These are phyloP conservation scores for Arthroderma sp. DNA, from an alignment of 2,329 filamentous ascomycete species.

Conservation along the genomic window DNA sequence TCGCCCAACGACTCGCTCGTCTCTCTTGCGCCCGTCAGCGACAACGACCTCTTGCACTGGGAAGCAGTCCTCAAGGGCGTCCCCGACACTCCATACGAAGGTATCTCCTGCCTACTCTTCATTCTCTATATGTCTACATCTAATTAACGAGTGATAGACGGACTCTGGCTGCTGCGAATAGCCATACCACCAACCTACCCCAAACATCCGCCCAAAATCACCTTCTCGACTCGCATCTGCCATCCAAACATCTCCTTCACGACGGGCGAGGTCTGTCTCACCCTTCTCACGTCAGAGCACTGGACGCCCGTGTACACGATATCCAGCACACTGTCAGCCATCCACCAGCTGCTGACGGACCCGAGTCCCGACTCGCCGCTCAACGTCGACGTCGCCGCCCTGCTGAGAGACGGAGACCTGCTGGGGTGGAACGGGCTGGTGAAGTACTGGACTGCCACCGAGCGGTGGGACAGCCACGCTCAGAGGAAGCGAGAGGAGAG, in stretches of 20 bases:
- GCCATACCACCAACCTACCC: slow-evolving; percentile 68
- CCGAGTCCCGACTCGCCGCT: slow-evolving; percentile 37
- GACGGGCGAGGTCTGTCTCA: slow-evolving; percentile 87
- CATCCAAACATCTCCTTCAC: slow-evolving; percentile 67
- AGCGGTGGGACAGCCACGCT: slow-evolving; percentile 31
- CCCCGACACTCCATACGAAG: slow-evolving; percentile 48
- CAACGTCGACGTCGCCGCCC: slow-evolving; percentile 38
- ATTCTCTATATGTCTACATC: neutral
- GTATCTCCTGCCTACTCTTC: slow-evolving; percentile 31
- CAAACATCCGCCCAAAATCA: slow-evolving; percentile 60
- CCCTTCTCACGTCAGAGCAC: slow-evolving; percentile 57
- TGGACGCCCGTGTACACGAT: slow-evolving; percentile 86
- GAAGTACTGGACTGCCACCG: slow-evolving; percentile 37
- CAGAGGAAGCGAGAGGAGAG: no score
- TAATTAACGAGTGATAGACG: slow-evolving; percentile 36
- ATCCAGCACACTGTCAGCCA: slow-evolving; percentile 33
- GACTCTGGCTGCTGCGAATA: slow-evolving; percentile 74
- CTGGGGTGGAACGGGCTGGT: slow-evolving; percentile 37
- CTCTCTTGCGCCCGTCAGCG: slow-evolving; percentile 45
- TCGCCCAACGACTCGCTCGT: slow-evolving; percentile 46
- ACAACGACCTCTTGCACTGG: slow-evolving; percentile 48
- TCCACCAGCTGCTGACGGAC: slow-evolving; percentile 37
- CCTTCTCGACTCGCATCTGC: slow-evolving; percentile 71
- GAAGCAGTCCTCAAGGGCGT: slow-evolving; percentile 50
- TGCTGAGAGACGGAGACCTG: slow-evolving; percentile 35